phyloP scores from a whole-genome alignment of 805 yeast genomes.

The Ogataea henricii region DNA sequence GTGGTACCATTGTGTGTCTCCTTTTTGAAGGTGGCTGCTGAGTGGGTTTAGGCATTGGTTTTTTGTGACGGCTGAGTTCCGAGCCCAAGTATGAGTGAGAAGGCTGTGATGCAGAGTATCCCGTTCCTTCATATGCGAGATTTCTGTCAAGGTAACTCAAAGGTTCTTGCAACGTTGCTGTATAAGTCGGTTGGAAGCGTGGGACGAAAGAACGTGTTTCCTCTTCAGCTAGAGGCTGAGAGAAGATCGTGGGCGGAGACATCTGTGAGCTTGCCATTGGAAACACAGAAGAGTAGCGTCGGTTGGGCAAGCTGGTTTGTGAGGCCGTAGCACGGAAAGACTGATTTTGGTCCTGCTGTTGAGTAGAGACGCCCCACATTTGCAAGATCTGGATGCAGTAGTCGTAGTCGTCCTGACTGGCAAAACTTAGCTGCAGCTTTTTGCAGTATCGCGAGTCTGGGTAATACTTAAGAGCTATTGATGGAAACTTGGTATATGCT shows the following conservation, averaged over 20 bases:
- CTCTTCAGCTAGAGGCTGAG: slow-evolving; percentile 1
- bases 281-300: slow-evolving; percentile 1
- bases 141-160: background rate
- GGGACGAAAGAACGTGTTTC: background rate
- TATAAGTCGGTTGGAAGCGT: background rate
- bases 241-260: background rate
- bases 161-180: background rate
- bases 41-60: background rate
- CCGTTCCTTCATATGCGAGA: background rate
- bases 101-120: background rate
- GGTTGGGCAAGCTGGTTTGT: background rate
- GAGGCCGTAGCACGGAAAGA: background rate
- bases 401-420: slow-evolving; percentile 13
- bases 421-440: slow-evolving; percentile 26
- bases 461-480: slow-evolving; percentile 28
- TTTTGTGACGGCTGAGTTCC: background rate
- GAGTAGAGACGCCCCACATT: slow-evolving; percentile 17
- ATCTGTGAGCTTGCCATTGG: slow-evolving; percentile 4
- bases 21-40: slow-evolving; percentile 1
- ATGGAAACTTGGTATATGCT: slow-evolving; percentile 27
- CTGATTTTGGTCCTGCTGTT: slow-evolving; percentile 11
- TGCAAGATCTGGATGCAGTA: slow-evolving; percentile 19
- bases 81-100: background rate
- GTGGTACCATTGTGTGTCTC: slow-evolving; percentile 1
- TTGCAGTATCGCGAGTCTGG: slow-evolving; percentile 12